Conservation (phyloP, 2,329 filamentous ascomycete genomes). For the Cadophora luteo-olivacea region DNA sequence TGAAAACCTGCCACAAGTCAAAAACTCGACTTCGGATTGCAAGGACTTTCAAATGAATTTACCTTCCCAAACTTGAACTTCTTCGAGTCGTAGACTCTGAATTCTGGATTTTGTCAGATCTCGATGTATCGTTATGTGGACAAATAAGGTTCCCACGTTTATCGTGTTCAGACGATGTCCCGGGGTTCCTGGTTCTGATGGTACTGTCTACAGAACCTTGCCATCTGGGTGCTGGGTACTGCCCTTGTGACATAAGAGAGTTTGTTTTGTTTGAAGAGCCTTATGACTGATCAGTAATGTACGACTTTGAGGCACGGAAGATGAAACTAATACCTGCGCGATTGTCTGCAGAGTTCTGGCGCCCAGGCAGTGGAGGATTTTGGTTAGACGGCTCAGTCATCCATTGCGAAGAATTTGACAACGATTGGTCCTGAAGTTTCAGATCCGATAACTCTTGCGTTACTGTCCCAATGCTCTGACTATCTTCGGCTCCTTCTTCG, state of each 20-base stretch:
- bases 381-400: too few relatives aligned
- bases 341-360: too few relatives aligned
- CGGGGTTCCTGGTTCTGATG: not conserved
- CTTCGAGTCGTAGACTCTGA: not conserved
- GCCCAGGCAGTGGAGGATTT: too few relatives aligned
- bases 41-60: not conserved
- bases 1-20: conserved; percentile 24
- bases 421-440: too few relatives aligned
- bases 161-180: not conserved
- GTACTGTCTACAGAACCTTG: not conserved
- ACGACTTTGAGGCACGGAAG: too few relatives aligned
- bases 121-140: too few relatives aligned
- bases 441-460: too few relatives aligned
- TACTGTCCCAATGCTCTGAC: too few relatives aligned
- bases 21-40: not conserved
- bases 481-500: too few relatives aligned
- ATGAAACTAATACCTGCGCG: too few relatives aligned
- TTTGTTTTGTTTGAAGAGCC: not conserved
- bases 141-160: not conserved
- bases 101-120: too few relatives aligned
- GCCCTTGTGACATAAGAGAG: not conserved
- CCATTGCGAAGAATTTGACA: too few relatives aligned
- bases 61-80: not conserved
- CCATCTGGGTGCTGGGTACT: not conserved
- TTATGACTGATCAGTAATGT: not conserved